phyloP scores from a whole-genome alignment of 2,329 filamentous ascomycete species.

The Penicillium verrucosum region DNA sequence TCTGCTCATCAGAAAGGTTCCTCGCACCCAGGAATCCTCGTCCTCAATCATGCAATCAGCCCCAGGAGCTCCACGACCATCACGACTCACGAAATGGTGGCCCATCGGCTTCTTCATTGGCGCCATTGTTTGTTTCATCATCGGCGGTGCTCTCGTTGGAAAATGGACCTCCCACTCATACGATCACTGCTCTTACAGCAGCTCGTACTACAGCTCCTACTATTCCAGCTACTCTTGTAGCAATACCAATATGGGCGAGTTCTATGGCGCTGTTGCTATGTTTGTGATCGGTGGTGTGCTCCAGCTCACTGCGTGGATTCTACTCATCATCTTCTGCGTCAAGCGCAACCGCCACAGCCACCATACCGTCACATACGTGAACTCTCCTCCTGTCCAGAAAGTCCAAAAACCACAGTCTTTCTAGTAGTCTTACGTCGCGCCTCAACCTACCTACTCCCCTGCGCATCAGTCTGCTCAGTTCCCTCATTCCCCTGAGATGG shows the following conservation, averaged over 20 bases:
- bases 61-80: not conserved
- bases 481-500: constrained; percentile 10
- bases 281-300: constrained; percentile 16
- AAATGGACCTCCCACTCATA: constrained; percentile 8
- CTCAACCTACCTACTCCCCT: not conserved
- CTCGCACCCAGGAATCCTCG: not conserved
- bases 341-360: constrained; percentile 12
- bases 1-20: too few species aligned
- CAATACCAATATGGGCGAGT: constrained; percentile 7
- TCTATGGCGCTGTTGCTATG: constrained; percentile 14
- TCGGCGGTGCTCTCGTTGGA: constrained; percentile 18
- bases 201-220: constrained; percentile 9
- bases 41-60: not conserved
- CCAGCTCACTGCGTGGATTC: constrained; percentile 18
- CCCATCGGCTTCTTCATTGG: constrained; percentile 18
- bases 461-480: not conserved
- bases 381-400: constrained; percentile 2
- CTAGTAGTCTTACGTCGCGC: constrained; percentile 5
- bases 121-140: constrained; percentile 17
- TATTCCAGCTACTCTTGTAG: constrained; percentile 7
- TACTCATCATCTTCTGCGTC: constrained; percentile 20
- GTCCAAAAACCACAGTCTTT: not conserved
- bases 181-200: constrained; percentile 5
- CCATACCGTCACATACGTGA: constrained; percentile 10
- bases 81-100: constrained; percentile 14